Evolutionary conservation across 2,329 filamentous ascomycete species (phyloP), one percentile per base, ranked within the genome.

Genomic region (Botrytis porri): DNA sequence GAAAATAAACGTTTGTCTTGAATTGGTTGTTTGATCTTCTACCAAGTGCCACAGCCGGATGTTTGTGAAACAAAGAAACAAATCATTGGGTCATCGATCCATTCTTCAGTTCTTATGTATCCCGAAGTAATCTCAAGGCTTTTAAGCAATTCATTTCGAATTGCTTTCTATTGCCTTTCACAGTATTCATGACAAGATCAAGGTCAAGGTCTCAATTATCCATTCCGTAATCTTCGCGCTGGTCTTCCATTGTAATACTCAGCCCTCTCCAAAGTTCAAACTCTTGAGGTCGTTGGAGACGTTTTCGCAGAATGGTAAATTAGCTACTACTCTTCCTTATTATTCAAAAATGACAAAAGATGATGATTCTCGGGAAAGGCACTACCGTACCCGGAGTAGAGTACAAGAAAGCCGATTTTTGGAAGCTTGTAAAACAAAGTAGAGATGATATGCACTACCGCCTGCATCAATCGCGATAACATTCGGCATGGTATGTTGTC

Each of bases 41-140:
- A 39, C 5, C 22, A 25, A 32, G 35, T 32, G 7, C 22, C 35
- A 67, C 65, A 41, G 9, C 9, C 4, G n/a, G 25, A 18, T 29
- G 5, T 67, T 18, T 41, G 65, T 69, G 37, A 14, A 57, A 41
- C 65, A 39, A 10, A 69, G n/a, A 69, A 57, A 69, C 48, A 57
- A 69, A 18, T 41, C 37, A n/a, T 57, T 69, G 65, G 65, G 48
- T 69, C 65, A 57, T 69, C 37, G 35, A 57, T 67, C 10, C 25
- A 57, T 43, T 57, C 48, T 57, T 57, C 65, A 25, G 16, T 25
- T 16, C 32, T 29, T 39, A 32, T 69, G 35, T 32, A 25, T 57
- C 18, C 18, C 12, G 18, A 39, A 57, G 9, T 1, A 51, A 65
- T 37, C 20, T 51, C 51, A 59, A 41, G 39, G 22, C 18, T 25